phyloP scores from a whole-genome alignment of 495 filamentous ascomycete genomes.

The Melanomma pulvis-pyrius region DNA sequence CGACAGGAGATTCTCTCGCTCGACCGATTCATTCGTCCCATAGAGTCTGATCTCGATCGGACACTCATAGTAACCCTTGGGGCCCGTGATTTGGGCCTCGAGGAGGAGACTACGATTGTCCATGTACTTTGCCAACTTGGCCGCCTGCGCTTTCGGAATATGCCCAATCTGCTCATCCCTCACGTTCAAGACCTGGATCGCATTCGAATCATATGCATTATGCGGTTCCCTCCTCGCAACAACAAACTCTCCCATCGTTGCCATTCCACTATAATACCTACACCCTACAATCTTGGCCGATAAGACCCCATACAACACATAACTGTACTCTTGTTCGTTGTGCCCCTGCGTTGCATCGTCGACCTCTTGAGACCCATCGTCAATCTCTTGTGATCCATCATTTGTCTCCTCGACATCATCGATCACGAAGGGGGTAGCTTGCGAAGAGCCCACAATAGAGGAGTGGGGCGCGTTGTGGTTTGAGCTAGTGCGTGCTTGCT shows the following conservation, averaged over 20 bases:
- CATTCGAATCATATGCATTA: conserved; percentile 65
- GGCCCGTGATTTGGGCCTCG: conserved; percentile 68
- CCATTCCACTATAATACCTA: conserved; percentile 73
- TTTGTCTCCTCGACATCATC: conserved; percentile 32
- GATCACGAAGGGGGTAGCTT: conserved; percentile 18
- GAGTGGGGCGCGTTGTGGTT: conserved; percentile 6
- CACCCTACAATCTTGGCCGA: conserved; percentile 78
- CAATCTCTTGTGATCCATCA: no score
- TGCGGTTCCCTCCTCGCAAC: conserved; percentile 66
- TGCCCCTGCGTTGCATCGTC: conserved; percentile 23
- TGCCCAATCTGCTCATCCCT: conserved; percentile 79
- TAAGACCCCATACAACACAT: conserved; percentile 41
- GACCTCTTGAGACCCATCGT: conserved; percentile 30
- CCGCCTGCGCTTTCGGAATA: conserved; percentile 65
- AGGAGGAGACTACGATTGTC: conserved; percentile 59
- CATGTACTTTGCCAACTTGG: conserved; percentile 74
- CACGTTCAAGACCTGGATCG: conserved; percentile 81
- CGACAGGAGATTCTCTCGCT: conserved; percentile 56
- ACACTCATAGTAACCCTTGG: conserved; percentile 67
- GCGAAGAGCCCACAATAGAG: conserved; percentile 33
- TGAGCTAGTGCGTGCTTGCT: conserved; percentile 21
- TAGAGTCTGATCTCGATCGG: conserved; percentile 69
- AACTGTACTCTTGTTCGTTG: conserved; percentile 16
- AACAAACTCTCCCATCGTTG: conserved; percentile 72
- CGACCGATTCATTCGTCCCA: conserved; percentile 60